These are phyloP conservation scores for Phanerochaete carnosa DNA, from an alignment of 768 basidiomycete genomes.

Conservation along the genomic window DNA sequence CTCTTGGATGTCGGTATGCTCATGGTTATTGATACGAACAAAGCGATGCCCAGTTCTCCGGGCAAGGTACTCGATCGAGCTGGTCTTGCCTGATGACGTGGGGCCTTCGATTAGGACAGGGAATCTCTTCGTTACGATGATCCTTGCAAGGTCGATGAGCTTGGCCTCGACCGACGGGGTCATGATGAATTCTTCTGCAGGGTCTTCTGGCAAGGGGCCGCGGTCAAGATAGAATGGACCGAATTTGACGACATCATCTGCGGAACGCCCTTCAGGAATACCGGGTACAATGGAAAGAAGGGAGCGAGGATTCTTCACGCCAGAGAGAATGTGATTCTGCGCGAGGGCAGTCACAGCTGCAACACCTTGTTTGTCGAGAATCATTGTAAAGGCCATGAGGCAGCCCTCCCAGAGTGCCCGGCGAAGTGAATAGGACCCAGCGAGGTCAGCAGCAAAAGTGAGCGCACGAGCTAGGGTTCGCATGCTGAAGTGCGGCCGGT, in stretches of 20 bases:
- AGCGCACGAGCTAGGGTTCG: constrained; percentile 89
- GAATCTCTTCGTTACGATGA: constrained; percentile 83
- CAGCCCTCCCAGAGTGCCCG: constrained; percentile 95
- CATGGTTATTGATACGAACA: constrained; percentile 98
- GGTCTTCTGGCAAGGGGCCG: constrained; percentile 64
- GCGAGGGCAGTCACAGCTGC: constrained; percentile 64
- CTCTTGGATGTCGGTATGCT: constrained; percentile 99
- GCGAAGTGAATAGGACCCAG: constrained; percentile 72
- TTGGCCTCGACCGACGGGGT: constrained; percentile 95
- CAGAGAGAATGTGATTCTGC: constrained; percentile 72
- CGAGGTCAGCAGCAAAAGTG: constrained; percentile 84
- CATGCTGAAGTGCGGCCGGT: constrained; percentile 95
- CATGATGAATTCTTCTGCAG: constrained; percentile 82
- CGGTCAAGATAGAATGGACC: constrained; percentile 89
- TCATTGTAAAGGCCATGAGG: constrained; percentile 97
- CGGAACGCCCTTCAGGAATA: constrained; percentile 41
- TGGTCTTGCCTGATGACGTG: constrained; percentile 96
- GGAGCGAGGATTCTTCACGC: constrained; percentile 77
- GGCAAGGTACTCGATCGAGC: constrained; percentile 94
- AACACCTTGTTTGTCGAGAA: constrained; percentile 72
- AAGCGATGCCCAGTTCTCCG: constrained; percentile 91
- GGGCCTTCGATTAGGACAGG: constrained; percentile 98
- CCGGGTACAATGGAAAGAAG: constrained; percentile 68
- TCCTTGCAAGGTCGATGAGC: constrained; percentile 90
- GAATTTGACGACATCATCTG: constrained; percentile 70